phyloP scores from a whole-genome alignment of 75 land plant genomes.

The Sequoia sempervirens region DNA sequence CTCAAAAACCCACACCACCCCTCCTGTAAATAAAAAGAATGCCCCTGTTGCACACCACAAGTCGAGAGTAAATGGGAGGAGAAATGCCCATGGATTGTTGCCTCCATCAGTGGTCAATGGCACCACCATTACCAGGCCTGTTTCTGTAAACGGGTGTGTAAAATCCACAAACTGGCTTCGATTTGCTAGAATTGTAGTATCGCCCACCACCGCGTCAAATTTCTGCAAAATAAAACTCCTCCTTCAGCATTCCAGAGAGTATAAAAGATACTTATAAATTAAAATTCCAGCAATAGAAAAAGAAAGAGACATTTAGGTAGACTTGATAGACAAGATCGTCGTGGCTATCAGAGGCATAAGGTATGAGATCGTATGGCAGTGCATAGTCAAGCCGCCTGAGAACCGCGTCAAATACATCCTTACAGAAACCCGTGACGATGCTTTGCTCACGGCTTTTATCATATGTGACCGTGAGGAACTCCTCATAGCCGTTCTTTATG shows the following conservation, averaged over 20 bases:
- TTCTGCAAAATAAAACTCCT: constrained; percentile 24
- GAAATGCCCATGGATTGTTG: constrained; percentile 46
- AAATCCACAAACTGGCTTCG: constrained; percentile 68
- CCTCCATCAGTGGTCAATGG: constrained; percentile 26
- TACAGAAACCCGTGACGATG: constrained; percentile 23
- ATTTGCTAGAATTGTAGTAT: constrained; percentile 54
- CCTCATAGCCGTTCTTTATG: constrained; percentile 18
- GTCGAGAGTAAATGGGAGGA: constrained; percentile 36
- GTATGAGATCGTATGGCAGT: constrained; percentile 15
- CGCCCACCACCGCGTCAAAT: constrained; percentile 77
- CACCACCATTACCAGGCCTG: constrained; percentile 58
- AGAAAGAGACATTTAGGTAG: background rate
- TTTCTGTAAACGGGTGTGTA: constrained; percentile 74
- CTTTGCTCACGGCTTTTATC: constrained; percentile 7
- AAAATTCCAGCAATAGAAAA: background rate
- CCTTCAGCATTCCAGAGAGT: background rate
- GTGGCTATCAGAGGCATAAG: background rate
- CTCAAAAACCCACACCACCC: constrained; percentile 61
- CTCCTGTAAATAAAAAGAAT: constrained; percentile 40
- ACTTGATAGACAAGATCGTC: constrained; percentile 14
- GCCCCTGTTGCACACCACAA: constrained; percentile 39
- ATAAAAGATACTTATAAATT: background rate
- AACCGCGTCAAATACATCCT: constrained; percentile 32
- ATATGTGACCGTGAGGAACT: constrained; percentile 18
- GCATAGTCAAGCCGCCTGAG: constrained; percentile 20